phyloP scores from a whole-genome alignment of 208 protist genomes.

The Crithidia thermophila region DNA sequence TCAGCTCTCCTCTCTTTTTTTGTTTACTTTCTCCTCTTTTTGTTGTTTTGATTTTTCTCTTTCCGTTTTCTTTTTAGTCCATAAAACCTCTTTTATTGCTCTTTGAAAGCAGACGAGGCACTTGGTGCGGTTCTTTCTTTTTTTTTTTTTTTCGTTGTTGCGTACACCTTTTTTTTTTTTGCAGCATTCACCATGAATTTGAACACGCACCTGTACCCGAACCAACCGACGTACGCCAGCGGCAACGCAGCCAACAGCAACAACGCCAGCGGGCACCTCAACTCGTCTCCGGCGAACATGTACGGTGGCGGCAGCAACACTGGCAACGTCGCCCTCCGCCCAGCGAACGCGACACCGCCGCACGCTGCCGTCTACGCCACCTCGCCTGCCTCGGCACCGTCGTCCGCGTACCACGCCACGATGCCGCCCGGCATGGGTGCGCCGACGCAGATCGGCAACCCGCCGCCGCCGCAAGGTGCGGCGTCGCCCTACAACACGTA shows the following conservation, averaged over 20 bases:
- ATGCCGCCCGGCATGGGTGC: background rate
- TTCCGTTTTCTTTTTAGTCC: too few species aligned
- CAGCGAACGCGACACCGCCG: background rate
- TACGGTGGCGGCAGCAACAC: constrained; percentile 14
- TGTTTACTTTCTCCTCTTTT: background rate
- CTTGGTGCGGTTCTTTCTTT: too few species aligned
- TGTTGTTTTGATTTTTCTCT: constrained; percentile 14
- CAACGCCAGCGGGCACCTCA: background rate
- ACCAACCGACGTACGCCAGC: constrained; percentile 11
- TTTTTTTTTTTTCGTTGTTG: background rate
- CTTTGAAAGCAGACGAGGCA: too few species aligned
- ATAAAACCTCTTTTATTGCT: too few species aligned
- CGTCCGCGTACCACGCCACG: constrained; percentile 3
- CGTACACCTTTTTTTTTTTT: background rate
- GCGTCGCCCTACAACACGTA: constrained; percentile 19
- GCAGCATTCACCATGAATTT: constrained; percentile 4
- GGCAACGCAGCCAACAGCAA: constrained; percentile 5
- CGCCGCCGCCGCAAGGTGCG: constrained; percentile 13
- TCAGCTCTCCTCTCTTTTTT: too few species aligned
- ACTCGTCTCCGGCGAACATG: constrained; percentile 10
- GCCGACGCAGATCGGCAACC: constrained; percentile 4
- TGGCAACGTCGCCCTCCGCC: constrained; percentile 12
- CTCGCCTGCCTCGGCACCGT: background rate
- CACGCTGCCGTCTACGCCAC: constrained; percentile 27
- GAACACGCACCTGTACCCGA: constrained; percentile 10